phyloP scores from a whole-genome alignment of 768 basidiomycete species.

The Suillus fuscotomentosus region DNA sequence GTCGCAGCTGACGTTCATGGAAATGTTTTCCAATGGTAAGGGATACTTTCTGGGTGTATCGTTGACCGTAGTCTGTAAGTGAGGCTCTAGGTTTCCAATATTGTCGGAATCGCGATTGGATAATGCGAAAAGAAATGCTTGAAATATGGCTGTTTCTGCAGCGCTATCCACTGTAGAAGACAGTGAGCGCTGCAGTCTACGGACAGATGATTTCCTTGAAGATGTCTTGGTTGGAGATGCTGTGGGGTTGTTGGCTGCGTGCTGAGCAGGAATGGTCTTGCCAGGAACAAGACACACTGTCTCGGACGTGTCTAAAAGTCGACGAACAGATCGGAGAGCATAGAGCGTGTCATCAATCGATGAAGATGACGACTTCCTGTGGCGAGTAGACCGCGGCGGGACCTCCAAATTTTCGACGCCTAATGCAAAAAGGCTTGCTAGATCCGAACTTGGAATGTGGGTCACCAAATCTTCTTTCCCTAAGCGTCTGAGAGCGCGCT shows the following conservation, averaged over 20 bases:
- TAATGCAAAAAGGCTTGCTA: not conserved
- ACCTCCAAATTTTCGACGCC: not conserved
- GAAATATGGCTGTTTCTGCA: not conserved
- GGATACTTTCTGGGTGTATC: not conserved
- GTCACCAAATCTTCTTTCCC: not conserved
- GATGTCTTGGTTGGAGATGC: not conserved
- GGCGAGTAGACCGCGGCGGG: not conserved
- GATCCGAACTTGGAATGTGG: not conserved
- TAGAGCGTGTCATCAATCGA: not conserved
- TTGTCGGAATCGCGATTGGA: not conserved
- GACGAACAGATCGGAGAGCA: not conserved
- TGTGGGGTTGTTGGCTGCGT: not conserved
- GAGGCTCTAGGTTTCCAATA: not conserved
- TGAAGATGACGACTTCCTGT: not conserved
- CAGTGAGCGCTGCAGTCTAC: not conserved
- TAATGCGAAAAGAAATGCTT: not conserved
- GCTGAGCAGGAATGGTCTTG: not conserved
- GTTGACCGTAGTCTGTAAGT: not conserved
- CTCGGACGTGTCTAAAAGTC: not conserved
- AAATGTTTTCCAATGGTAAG: constrained; percentile 11
- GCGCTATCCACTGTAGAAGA: not conserved
- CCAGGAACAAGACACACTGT: not conserved
- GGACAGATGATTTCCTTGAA: not conserved
- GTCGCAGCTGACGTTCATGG: constrained; percentile 12
- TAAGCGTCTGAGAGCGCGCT: not conserved